Evolutionary conservation across 208 protist genomes (phyloP), one percentile per base, ranked within the genome.

Genomic region (Trypanosoma melophagium): DNA sequence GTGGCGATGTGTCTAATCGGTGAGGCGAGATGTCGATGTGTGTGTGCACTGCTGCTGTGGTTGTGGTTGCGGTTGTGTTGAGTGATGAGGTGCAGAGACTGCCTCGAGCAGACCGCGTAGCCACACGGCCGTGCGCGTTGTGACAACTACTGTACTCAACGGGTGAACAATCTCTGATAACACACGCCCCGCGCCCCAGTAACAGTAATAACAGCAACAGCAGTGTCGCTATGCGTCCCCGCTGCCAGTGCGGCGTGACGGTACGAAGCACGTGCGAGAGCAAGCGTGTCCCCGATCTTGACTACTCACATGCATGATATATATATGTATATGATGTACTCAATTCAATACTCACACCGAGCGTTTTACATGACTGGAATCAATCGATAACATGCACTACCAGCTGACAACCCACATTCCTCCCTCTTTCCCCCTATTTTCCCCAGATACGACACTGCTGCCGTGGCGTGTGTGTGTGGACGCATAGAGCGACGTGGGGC

Each of bases 201-300:
- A 35, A 35, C 5, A 35, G 28, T 5, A 35, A 35, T 35, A 5
- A 35, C 28, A 35, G 44, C 50, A 24, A 38, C n/a, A 74, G 69
- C 69, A 64, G 69, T 74, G 69, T 60, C 69, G 69, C 69, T 74
- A 74, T 74, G 69, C 69, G 69, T 75, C 52, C 60, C 56, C 60
- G 52, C 60, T n/a, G 41, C 13, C 35, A 19, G 51, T 74, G 59
- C 59, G 68, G 68, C 21, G 58, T 47, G 53, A 66, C 59, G 68
- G 68, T 74, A 74, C 68, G 68, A 74, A 74, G 54, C 68, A 74
- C 68, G 54, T 61, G 68, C 68, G 51, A 74, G 68, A 74, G 59
- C 7, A 12, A 35, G 5, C 28, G 28, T 35, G 28, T 7, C 28
- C n/a, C 7, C 7, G 22, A n/a, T 9, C 10, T 16, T 38, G 12